Base-by-base conservation (phyloP, 805 yeast genomes). In the Danielozyma ontarioensis region DNA sequence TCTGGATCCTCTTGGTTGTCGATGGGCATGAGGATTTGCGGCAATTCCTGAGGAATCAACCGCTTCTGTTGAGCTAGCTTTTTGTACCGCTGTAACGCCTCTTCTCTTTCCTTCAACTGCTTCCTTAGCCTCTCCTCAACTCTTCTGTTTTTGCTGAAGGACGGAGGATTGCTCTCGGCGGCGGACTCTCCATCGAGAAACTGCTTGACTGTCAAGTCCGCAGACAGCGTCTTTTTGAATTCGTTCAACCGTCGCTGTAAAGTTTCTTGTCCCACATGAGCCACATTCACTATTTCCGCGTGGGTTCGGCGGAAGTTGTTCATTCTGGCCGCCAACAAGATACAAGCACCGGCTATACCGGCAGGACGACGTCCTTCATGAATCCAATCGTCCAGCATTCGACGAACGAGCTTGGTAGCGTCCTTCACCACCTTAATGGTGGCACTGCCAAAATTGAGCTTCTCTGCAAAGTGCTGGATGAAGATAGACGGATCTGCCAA, bases 321-420 rank as follows among this genome's bases (percentile, higher is more conserved):
- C 97, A 93, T 94, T 59, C 98, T 74, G 2, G 97, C 93, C 0
- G 99, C 98, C 32, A 93, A 62, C 28, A 94, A 55, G 2, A 93
- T 68, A 59, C 97, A 88, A 0, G 98, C 98, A 15, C 97, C 99
- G 0, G 98, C 98, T 34, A 93, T 78, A 49, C 99, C 98, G 0
- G 98, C 97, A 0, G 99, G 98, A 41, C 97, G 72, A 53, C 99
- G 74, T 17, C 99, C 99, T 59, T 87, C 95, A 54, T 81, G 85
- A 45, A 93, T 83, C 97, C 97, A 93, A 51, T 93, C 97, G 27
- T 78, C 76, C 11, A 89, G 72, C 99, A 93, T 93, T 45, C 96
- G 70, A 51, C 78, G 85, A 0, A 96, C 95, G 15, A 93, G 62
- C 47, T 80, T 76, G 5, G 80, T 80, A 0, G 98, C 97, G 57